phyloP scores from a whole-genome alignment of 2,329 filamentous ascomycete genomes.

The Pseudogymnoascus sp. region DNA sequence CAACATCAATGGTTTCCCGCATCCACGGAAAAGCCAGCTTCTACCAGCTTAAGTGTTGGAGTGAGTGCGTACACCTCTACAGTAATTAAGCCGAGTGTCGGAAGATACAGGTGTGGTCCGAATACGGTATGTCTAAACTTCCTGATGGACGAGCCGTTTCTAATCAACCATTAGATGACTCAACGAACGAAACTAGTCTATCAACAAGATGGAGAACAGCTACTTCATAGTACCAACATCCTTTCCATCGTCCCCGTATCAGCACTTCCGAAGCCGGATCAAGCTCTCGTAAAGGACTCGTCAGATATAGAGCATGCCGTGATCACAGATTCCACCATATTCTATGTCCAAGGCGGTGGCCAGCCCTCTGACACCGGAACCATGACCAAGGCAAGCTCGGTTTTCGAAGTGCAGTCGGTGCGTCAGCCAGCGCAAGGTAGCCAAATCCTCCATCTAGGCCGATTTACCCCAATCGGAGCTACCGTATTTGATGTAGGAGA shows the following conservation, averaged over 20 bases:
- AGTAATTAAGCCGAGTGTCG: no score
- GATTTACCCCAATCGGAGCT: conserved; percentile 33
- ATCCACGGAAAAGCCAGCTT: no score
- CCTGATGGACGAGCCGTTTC: neutral
- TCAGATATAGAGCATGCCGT: conserved; percentile 45
- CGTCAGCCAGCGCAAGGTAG: conserved; percentile 44
- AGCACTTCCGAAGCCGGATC: conserved; percentile 16
- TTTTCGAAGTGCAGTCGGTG: conserved; percentile 47
- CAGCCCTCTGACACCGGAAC: conserved; percentile 60
- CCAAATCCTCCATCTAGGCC: conserved; percentile 58
- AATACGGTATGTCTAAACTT: no score
- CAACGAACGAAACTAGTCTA: neutral
- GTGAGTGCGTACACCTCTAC: no score
- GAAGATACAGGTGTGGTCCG: no score
- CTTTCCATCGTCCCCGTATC: conserved; percentile 15
- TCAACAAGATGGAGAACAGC: neutral
- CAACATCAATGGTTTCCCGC: no score
- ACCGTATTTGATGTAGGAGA: conserved; percentile 34
- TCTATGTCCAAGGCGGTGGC: conserved; percentile 67
- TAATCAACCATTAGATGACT: neutral
- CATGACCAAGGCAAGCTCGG: conserved; percentile 32
- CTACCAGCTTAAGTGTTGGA: no score
- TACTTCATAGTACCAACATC: conserved; percentile 10
- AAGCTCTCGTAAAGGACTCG: conserved; percentile 48
- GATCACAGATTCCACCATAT: conserved; percentile 58